Conservation (phyloP, 108 stramenopile genomes). For the Cyclotella choctawhatcheeana region DNA sequence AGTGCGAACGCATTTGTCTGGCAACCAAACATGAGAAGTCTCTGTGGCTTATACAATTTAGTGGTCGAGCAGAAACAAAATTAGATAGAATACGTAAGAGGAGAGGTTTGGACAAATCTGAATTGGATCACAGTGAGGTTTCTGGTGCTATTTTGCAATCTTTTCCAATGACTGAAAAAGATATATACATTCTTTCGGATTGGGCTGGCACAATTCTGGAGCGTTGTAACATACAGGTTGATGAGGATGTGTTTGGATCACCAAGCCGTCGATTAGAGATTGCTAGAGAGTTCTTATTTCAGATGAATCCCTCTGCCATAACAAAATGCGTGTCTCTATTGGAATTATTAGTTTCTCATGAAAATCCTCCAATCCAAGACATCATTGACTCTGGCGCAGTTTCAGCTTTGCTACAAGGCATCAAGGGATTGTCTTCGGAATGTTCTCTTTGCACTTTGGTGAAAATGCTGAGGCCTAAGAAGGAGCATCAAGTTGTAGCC, state of each 20-base stretch:
- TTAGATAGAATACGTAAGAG: background rate
- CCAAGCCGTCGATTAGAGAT: background rate
- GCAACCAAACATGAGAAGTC: background rate
- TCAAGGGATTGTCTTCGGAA: background rate
- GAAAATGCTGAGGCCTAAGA: background rate
- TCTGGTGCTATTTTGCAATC: background rate
- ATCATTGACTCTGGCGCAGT: background rate
- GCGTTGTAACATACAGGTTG: background rate
- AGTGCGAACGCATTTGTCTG: background rate
- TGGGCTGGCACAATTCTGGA: background rate
- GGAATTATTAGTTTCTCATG: background rate
- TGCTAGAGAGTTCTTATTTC: background rate
- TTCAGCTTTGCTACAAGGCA: background rate
- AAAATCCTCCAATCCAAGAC: background rate
- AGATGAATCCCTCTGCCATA: background rate
- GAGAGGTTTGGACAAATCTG: background rate
- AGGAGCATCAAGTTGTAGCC: background rate
- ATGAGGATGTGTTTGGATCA: background rate
- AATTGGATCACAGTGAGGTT: background rate
- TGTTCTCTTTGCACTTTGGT: background rate
- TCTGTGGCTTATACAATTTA: background rate
- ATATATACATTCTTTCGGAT: background rate
- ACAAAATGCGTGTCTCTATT: background rate
- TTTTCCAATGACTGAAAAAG: background rate
- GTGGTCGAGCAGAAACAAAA: background rate